Evolutionary conservation across 2,329 filamentous ascomycete species (phyloP), one percentile per base, ranked within the genome.

Genomic region (Cadophora malorum): DNA sequence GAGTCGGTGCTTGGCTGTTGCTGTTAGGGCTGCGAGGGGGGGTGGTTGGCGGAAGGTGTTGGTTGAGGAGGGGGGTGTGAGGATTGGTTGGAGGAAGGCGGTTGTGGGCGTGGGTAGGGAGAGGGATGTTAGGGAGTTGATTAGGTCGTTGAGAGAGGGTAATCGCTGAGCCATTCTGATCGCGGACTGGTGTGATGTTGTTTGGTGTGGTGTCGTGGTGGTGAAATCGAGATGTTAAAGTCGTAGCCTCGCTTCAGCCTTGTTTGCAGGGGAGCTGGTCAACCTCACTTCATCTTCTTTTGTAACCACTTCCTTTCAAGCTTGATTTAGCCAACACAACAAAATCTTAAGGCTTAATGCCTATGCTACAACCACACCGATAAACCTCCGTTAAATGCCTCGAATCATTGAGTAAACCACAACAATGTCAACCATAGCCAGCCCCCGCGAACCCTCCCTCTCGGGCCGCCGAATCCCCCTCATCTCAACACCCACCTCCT

Each of bases 1-100:
- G 12, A 98, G 83, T 64, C 93, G 93, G 73, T 94, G 91, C 72
- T 91, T 88, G 47, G 91, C 91, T 2, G 94, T 96, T 69, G 93
- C 92, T 49, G 60, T 49, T 25, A 76, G 64, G 21, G 66, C 66
- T 19, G 85, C 79, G 67, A 91, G 77, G 76, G 95, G 88, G 7
- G 69, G 71, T 19, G 58, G 67, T 19, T 63, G 68, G 49, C 41
- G 41, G 41, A 45, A 45, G 41, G 35, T 63, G 38, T 67, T 66
- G n/a, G 16, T 52, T 49, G 41, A 31, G 31, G 53, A 52, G 59
- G 25, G 31, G 49, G 61, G 67, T 21, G 38, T 66, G 65, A 76
- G 70, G 63, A 75, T 75, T 7, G 74, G 69, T 4, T 53, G 31
- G 8, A 75, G 71, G 68, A 76, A 74, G 47, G 65, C 21, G 12